Conservation (phyloP, 2,329 filamentous ascomycete genomes). For the Waltergamsia citrina region DNA sequence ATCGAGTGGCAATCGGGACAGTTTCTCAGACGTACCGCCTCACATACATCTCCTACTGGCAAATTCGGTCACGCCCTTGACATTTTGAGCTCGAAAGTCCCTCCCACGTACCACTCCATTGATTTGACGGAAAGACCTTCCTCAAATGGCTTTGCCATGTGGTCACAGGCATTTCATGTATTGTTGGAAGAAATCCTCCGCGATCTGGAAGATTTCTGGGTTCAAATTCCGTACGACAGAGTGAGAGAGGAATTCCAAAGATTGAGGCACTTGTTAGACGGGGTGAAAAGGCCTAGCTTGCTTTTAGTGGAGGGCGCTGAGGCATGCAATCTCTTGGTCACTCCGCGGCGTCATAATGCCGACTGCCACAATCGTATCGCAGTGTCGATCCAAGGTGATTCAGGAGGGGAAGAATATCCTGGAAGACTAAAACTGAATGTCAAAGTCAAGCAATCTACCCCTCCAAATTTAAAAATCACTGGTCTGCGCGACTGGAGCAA, state of each 20-base stretch:
- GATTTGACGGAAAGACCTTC: background rate
- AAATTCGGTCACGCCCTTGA: conserved; percentile 32
- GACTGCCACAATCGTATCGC: no score
- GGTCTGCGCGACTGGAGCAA: conserved; percentile 51
- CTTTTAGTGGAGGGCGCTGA: conserved; percentile 44
- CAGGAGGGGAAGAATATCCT: no score
- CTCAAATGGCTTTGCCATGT: conserved; percentile 15
- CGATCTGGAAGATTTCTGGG: conserved; percentile 50
- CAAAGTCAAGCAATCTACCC: background rate
- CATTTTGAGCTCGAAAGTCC: conserved; percentile 12
- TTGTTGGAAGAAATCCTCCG: conserved; percentile 46
- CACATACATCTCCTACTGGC: conserved; percentile 31
- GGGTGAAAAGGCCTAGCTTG: conserved; percentile 39
- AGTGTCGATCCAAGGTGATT: no score
- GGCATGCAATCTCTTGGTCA: conserved; percentile 39
- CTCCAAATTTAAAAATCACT: conserved; percentile 22
- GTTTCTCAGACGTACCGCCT: conserved; percentile 33
- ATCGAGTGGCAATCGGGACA: conserved; percentile 38
- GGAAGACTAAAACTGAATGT: background rate
- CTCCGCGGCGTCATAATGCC: background rate
- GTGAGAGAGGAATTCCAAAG: conserved; percentile 43
- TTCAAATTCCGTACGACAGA: conserved; percentile 46
- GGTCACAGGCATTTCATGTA: conserved; percentile 47
- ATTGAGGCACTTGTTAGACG: conserved; percentile 39
- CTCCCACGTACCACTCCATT: conserved; percentile 4